A percentile compares a stretch with the other conserved stretches of the same genome.
phyloP scores from a whole-genome alignment of 2,329 filamentous ascomycete genomes.

The Cryphonectria japonica region DNA sequence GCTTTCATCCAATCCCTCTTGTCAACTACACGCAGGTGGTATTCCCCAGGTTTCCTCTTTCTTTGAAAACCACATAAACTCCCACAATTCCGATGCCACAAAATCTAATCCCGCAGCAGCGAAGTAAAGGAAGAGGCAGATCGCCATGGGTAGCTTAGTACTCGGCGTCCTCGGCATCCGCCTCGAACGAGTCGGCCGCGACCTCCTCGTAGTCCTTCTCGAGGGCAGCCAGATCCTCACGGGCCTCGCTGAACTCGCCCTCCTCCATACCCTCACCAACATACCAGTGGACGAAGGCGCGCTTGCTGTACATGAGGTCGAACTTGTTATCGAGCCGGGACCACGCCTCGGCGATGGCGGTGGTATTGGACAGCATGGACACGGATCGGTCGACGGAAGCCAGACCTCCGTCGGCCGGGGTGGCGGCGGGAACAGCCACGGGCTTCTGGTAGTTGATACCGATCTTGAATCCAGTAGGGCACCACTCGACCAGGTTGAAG shows the following conservation, averaged over 20 bases:
- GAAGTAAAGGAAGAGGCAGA: not conserved
- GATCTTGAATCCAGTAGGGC: slow-evolving; percentile 75
- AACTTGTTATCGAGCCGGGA: slow-evolving; percentile 75
- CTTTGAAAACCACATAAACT: slow-evolving; percentile 16
- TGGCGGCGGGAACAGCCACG: slow-evolving; percentile 57
- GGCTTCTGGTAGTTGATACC: slow-evolving; percentile 77
- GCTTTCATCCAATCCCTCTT: not conserved
- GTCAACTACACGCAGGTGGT: slow-evolving; percentile 25
- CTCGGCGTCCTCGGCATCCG: slow-evolving; percentile 70
- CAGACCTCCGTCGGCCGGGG: slow-evolving; percentile 60
- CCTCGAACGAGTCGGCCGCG: slow-evolving; percentile 70
- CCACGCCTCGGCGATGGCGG: slow-evolving; percentile 74
- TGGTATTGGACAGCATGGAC: slow-evolving; percentile 76
- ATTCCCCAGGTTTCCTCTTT: slow-evolving; percentile 20
- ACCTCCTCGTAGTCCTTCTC: slow-evolving; percentile 91
- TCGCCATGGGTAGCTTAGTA: slow-evolving; percentile 63
- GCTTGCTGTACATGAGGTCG: slow-evolving; percentile 79
- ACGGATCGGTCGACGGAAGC: slow-evolving; percentile 66
- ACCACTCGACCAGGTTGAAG: slow-evolving; percentile 77
- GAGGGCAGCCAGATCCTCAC: slow-evolving; percentile 82
- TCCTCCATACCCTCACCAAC: slow-evolving; percentile 93
- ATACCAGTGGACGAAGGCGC: slow-evolving; percentile 77
- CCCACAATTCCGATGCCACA: slow-evolving; percentile 15
- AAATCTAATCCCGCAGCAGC: slow-evolving; percentile 1
- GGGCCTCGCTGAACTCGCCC: slow-evolving; percentile 85